Base-by-base conservation (phyloP, 805 yeast species). In the Jamesozyma piceae region DNA sequence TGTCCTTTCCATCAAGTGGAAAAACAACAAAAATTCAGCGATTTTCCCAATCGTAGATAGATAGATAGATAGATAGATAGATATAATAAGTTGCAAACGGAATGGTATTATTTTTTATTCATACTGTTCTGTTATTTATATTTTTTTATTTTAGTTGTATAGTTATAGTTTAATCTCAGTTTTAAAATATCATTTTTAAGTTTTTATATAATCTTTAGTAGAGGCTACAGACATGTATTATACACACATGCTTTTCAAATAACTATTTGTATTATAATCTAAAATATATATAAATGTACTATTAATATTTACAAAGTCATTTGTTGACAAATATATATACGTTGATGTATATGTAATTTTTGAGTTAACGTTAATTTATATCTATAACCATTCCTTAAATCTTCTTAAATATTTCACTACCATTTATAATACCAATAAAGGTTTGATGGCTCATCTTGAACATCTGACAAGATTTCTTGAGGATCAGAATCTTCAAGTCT, bases 381-480 rank as follows among this genome's bases (percentile, higher is more conserved):
- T n/a, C n/a, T 9, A 26, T 26, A 26, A 13, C 8, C 29, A 9
- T 26, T 26, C 11, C 29, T 26, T 8, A 26, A n/a, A n/a, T n/a
- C n/a, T 29, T 14, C n/a, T 29, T 29, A 29, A 8, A 21, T 5
- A 26, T n/a, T n/a, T n/a, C n/a, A n/a, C n/a, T 26, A 58, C 62
- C 61, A 60, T 35, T 49, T 47, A 41, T 57, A 61, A 41, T 54
- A 49, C 65, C 65, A 61, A 37, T 56, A 61, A 15, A 60, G 33
- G 34, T 58, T 61, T 6, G 51, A 49, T 5, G 50, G 48, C n/a
- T 48, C 46, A 4, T 46, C 46, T 8, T 49, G 52, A 11, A 47
- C 18, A 8, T 44, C 27, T 2, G 35, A 37, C 3, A 60, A 45
- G 5, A 56, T 31, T 5, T 48, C 45, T 27, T 36, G 8, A 3